Evolutionary conservation across 192 early-diverging fungal species (phyloP).

Genomic region (Umbelopsis isabellina): DNA sequence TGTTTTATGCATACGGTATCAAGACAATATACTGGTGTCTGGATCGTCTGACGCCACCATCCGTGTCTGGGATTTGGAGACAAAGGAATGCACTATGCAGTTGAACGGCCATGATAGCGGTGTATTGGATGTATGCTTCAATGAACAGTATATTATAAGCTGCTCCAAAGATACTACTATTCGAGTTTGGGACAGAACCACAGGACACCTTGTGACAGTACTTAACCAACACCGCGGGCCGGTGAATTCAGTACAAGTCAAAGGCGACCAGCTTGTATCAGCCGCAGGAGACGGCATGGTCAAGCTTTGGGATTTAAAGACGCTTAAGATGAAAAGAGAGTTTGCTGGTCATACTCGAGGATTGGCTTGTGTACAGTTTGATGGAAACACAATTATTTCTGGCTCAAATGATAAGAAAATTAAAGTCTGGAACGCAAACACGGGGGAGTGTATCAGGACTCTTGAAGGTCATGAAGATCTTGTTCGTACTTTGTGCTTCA

Average conservation of each 20-base stretch:
- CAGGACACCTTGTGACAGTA: conserved; percentile 61
- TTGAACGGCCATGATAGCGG: conserved; percentile 79
- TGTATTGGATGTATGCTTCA: conserved; percentile 87
- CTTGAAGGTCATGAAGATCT: conserved; percentile 70
- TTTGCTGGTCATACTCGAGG: conserved; percentile 84
- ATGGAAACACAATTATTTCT: conserved; percentile 71
- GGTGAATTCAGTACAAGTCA: conserved; percentile 90
- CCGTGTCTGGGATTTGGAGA: conserved; percentile 74
- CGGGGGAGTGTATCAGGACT: conserved; percentile 61
- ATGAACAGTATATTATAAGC: conserved; percentile 70
- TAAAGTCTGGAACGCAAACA: conserved; percentile 61
- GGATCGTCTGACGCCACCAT: conserved; percentile 89
- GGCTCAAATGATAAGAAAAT: conserved; percentile 84
- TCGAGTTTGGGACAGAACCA: conserved; percentile 77
- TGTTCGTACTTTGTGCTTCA: conserved; percentile 85
- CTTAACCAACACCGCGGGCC: conserved; percentile 88
- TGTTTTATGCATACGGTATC: conserved; percentile 80
- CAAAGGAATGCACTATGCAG: conserved; percentile 36
- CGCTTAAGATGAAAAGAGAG: conserved; percentile 67
- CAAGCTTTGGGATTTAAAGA: conserved; percentile 78
- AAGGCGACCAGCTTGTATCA: conserved; percentile 71
- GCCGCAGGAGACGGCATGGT: conserved; percentile 84
- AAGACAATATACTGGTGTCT: conserved; percentile 69
- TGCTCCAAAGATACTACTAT: conserved; percentile 95
- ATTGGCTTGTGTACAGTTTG: conserved; percentile 83